phyloP scores from a whole-genome alignment of 2,329 filamentous ascomycete species.

The Ceratocystis lukuohia region DNA sequence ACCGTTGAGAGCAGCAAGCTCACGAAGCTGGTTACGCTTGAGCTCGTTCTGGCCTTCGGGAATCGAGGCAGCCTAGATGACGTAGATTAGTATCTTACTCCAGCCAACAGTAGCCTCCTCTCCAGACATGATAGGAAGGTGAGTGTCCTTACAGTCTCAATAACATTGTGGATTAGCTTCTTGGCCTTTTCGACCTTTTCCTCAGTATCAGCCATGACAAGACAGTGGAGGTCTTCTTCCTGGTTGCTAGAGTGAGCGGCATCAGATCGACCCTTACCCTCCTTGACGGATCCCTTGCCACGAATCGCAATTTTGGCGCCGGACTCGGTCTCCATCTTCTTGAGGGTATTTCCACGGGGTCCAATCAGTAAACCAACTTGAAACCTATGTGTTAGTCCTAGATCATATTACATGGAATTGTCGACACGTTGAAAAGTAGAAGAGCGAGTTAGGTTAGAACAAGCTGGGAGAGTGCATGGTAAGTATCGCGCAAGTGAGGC shows the following conservation, averaged over 20 bases:
- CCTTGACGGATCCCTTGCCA: conserved; percentile 98
- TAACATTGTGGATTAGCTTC: conserved; percentile 94
- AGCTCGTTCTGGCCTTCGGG: conserved; percentile 98
- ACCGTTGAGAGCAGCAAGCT: conserved; percentile 95
- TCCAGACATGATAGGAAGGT: neutral
- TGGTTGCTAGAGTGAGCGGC: conserved; percentile 99
- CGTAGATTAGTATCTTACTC: neutral
- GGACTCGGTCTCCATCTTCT: conserved; percentile 98
- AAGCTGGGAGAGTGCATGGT: conserved; percentile 24
- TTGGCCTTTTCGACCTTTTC: conserved; percentile 99
- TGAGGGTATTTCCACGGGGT: conserved; percentile 97
- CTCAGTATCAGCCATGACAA: conserved; percentile 99
- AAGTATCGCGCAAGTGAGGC: conserved; percentile 16
- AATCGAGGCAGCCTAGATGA: conserved; percentile 75
- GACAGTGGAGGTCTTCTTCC: conserved; percentile 95
- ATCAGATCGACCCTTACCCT: conserved; percentile 97
- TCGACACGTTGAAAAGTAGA: neutral
- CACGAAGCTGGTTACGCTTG: conserved; percentile 95
- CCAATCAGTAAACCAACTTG: conserved; percentile 99
- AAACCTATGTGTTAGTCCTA: conserved; percentile 83
- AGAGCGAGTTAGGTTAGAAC: conserved; percentile 29
- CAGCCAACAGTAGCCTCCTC: too few species aligned
- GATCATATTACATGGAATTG: conserved; percentile 24
- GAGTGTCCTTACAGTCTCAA: conserved; percentile 71
- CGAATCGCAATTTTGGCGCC: conserved; percentile 97